phyloP scores from a whole-genome alignment of 768 basidiomycete genomes.

The Mycena belliarum region DNA sequence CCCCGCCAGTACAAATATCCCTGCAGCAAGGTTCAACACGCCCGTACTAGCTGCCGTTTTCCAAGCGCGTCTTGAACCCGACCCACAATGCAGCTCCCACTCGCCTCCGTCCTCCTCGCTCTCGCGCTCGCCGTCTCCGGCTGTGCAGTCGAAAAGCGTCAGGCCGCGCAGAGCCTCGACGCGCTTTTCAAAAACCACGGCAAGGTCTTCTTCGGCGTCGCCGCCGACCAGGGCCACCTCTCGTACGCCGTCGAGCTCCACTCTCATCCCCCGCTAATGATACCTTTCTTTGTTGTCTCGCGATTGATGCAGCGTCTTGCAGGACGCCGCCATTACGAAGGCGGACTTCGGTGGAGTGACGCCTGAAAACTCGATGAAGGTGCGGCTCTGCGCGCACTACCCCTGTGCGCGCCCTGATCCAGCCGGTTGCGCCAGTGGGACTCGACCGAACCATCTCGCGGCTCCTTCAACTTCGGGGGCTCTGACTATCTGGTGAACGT shows the following conservation, averaged over 20 bases:
- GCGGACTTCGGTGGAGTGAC: slow-evolving; percentile 44
- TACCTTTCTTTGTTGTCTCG: too few relatives aligned
- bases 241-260: background rate
- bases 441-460: slow-evolving; percentile 38
- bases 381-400: too few relatives aligned
- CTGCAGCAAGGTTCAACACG: too few relatives aligned
- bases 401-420: too few relatives aligned
- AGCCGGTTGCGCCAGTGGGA: slow-evolving; percentile 41
- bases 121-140: too few relatives aligned
- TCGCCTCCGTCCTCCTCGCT: too few relatives aligned
- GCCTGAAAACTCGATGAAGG: slow-evolving; percentile 49
- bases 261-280: too few relatives aligned
- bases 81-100: too few relatives aligned
- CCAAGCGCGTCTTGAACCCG: too few relatives aligned
- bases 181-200: slow-evolving; percentile 14
- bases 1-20: too few relatives aligned
- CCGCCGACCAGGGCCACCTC: slow-evolving; percentile 16
- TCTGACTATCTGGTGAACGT: slow-evolving; percentile 40
- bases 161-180: slow-evolving; percentile 13
- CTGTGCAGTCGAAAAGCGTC: slow-evolving; percentile 11
- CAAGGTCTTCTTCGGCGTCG: slow-evolving; percentile 12
- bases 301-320: slow-evolving; percentile 13
- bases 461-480: slow-evolving; percentile 34
- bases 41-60: too few relatives aligned
- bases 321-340: slow-evolving; percentile 13